These are phyloP conservation scores for Taiwanofungus camphoratus DNA, from an alignment of 1,284 basidiomycete genomes.

Conservation along the genomic window DNA sequence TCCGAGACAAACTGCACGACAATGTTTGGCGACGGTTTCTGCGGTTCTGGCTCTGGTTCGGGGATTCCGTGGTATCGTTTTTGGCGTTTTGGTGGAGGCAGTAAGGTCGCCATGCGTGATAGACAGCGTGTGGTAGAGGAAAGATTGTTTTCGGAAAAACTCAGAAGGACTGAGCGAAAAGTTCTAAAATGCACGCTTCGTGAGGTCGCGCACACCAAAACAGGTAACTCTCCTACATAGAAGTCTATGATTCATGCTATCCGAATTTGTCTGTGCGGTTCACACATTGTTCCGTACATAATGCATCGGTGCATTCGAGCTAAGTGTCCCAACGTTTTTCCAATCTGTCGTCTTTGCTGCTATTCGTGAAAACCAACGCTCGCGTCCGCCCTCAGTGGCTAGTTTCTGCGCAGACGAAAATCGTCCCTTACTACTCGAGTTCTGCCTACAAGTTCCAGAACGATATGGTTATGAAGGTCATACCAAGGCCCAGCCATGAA, in stretches of 20 bases:
- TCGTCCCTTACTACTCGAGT: slow-evolving; percentile 2
- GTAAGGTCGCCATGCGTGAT: slow-evolving; percentile 73
- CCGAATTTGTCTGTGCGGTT: too few species aligned
- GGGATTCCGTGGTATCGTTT: slow-evolving; percentile 74
- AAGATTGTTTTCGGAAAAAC: too few species aligned
- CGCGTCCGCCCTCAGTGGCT: too few species aligned
- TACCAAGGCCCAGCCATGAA: slow-evolving; percentile 55
- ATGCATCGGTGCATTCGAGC: too few species aligned
- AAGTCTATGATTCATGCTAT: too few species aligned
- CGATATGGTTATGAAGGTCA: slow-evolving; percentile 34
- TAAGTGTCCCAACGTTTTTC: too few species aligned
- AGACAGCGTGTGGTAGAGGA: slow-evolving; percentile 5
- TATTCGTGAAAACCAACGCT: slow-evolving; percentile 7
- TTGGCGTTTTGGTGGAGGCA: slow-evolving; percentile 82
- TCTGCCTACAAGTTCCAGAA: not conserved
- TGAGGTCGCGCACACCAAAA: too few species aligned
- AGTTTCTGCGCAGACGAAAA: not conserved
- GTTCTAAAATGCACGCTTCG: too few species aligned
- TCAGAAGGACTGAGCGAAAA: too few species aligned
- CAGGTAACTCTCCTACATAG: too few species aligned
- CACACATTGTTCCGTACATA: too few species aligned
- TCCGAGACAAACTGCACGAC: slow-evolving; percentile 90
- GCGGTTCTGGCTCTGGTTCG: slow-evolving; percentile 52
- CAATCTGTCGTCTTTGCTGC: slow-evolving; percentile 11
- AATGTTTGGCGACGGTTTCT: slow-evolving; percentile 59